Conservation (phyloP, 2,329 filamentous ascomycete species). For the Ceratocystis alfenasii region DNA sequence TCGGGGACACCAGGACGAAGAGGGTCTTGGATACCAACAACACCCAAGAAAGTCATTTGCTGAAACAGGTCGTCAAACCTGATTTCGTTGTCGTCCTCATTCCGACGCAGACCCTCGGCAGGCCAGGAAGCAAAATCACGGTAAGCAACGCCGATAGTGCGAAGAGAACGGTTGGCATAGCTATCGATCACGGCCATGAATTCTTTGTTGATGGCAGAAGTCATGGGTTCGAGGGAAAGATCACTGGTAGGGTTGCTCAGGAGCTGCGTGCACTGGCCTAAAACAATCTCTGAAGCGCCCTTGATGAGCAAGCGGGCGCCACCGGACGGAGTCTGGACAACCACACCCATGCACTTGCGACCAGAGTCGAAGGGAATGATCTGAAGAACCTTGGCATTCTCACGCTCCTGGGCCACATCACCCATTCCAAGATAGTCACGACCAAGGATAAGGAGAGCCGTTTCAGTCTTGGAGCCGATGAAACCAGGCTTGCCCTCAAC, state of each 20-base stretch:
- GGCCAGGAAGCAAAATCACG: conserved; percentile 80
- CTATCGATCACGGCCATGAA: conserved; percentile 58
- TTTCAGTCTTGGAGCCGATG: conserved; percentile 68
- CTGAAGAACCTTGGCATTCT: conserved; percentile 48
- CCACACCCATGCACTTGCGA: conserved; percentile 59
- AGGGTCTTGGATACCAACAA: conserved; percentile 74
- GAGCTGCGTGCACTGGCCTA: conserved; percentile 43
- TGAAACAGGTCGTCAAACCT: conserved; percentile 55
- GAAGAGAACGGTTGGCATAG: conserved; percentile 68
- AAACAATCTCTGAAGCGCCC: conserved; percentile 53
- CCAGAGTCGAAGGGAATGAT: conserved; percentile 65
- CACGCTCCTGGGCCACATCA: conserved; percentile 50
- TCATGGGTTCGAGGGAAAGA: conserved; percentile 35
- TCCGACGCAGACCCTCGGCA: conserved; percentile 47
- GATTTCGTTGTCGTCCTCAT: conserved; percentile 48
- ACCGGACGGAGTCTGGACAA: conserved; percentile 41
- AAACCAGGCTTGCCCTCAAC: conserved; percentile 54
- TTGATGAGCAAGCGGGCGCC: conserved; percentile 48
- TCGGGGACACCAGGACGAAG: conserved; percentile 62
- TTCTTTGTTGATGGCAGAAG: conserved; percentile 41
- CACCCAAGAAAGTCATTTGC: conserved; percentile 54
- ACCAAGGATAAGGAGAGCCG: conserved; percentile 58
- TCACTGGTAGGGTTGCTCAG: conserved; percentile 39
- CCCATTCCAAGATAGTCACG: conserved; percentile 56
- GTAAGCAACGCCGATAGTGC: conserved; percentile 75